Conservation (phyloP, 208 protist species). For the Trypanosoma lewisi region DNA sequence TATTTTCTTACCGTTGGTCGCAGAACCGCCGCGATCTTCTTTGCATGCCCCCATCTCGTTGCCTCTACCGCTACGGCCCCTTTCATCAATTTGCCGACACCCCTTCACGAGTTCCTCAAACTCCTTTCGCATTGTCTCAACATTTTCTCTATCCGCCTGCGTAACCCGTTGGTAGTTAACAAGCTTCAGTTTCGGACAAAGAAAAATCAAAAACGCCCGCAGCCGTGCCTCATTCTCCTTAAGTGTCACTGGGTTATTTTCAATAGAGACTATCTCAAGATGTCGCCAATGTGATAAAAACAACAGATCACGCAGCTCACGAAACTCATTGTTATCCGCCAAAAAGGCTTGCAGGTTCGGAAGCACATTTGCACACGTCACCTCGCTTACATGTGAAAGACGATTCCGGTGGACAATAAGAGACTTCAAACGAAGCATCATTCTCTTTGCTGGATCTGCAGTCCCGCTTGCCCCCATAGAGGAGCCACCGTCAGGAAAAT, state of each 20-base stretch:
- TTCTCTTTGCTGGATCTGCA: slow-evolving; percentile 1
- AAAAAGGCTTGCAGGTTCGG: slow-evolving; percentile 73
- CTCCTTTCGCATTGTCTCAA: slow-evolving; percentile 22
- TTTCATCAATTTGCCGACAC: slow-evolving; percentile 11
- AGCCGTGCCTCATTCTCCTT: slow-evolving; percentile 50
- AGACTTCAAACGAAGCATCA: slow-evolving; percentile 63
- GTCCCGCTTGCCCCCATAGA: neutral
- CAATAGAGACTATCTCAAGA: slow-evolving; percentile 69
- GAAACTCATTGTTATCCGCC: slow-evolving; percentile 73
- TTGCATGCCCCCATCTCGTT: neutral
- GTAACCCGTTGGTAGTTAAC: slow-evolving; percentile 88
- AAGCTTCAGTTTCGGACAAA: slow-evolving; percentile 79
- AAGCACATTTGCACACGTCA: slow-evolving; percentile 64
- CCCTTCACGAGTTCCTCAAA: slow-evolving; percentile 21
- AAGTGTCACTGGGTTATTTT: slow-evolving; percentile 65
- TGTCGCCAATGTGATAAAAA: slow-evolving; percentile 75
- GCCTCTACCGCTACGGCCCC: neutral
- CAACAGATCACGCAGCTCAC: slow-evolving; percentile 44
- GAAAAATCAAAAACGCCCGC: slow-evolving; percentile 74
- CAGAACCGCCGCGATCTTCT: neutral
- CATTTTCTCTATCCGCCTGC: slow-evolving; percentile 34
- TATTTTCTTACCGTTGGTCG: slow-evolving; percentile 32
- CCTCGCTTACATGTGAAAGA: slow-evolving; percentile 72
- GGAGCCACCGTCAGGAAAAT: slow-evolving; percentile 43
- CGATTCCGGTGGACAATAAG: slow-evolving; percentile 81